phyloP scores from a whole-genome alignment of 305 asterid species.

The Solanum chacoense region DNA sequence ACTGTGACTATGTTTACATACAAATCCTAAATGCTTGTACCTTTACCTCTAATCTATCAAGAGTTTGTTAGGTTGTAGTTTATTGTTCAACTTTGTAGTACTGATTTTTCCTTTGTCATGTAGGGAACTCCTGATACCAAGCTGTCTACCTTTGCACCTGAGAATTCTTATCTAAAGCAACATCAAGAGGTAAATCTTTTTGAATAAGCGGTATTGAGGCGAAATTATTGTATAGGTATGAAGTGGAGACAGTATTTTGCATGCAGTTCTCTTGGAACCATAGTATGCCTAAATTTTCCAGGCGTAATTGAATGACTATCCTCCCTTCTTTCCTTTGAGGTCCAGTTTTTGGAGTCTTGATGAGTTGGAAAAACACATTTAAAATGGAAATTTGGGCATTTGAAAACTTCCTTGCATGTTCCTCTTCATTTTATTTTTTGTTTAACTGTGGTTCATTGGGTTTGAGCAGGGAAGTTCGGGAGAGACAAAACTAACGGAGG shows the following conservation, averaged over 20 bases:
- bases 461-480: conserved; percentile 22
- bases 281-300: background rate
- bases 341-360: background rate
- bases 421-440: background rate
- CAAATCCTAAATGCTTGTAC: background rate
- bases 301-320: background rate
- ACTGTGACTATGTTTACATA: background rate
- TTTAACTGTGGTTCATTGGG: background rate
- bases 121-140: conserved; percentile 31
- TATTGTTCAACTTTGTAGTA: conserved; percentile 1
- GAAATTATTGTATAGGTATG: background rate
- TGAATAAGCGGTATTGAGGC: background rate
- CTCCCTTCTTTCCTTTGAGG: background rate
- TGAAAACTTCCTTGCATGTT: background rate
- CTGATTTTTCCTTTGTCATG: conserved; percentile 4
- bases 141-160: conserved; percentile 17
- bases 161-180: conserved; percentile 16
- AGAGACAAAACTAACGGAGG: conserved; percentile 13
- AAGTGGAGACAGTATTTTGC: background rate
- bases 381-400: background rate
- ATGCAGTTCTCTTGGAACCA: background rate
- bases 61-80: background rate
- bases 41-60: background rate
- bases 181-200: conserved; percentile 19
- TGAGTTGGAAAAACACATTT: background rate